These are phyloP conservation scores for Malassezia cuniculi DNA, from an alignment of 1,284 basidiomycete genomes.

Conservation along the genomic window DNA sequence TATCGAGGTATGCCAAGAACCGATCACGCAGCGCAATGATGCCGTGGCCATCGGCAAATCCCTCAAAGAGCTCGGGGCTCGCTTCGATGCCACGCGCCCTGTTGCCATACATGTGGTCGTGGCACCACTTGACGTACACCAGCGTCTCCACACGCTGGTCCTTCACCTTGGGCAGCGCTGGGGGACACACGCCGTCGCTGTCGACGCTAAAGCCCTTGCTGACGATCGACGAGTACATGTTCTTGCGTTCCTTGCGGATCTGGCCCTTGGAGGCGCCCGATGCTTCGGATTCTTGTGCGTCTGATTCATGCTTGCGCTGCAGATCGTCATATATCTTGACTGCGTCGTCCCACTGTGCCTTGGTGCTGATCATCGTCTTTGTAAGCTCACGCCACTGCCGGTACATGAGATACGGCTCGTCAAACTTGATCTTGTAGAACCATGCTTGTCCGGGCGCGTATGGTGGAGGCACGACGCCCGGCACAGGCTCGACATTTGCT, in stretches of 20 bases:
- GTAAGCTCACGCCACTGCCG: slow-evolving; percentile 94
- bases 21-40: slow-evolving; percentile 71
- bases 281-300: background rate
- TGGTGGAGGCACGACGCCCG: slow-evolving; percentile 23
- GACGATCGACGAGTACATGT: too few species aligned
- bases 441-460: slow-evolving; percentile 61
- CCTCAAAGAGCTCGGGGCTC: slow-evolving; percentile 55
- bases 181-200: slow-evolving; percentile 13
- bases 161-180: slow-evolving; percentile 20
- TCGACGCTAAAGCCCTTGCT: too few species aligned
- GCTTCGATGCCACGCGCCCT: slow-evolving; percentile 55
- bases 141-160: slow-evolving; percentile 31
- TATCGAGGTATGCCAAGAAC: slow-evolving; percentile 61
- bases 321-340: slow-evolving; percentile 1
- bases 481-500: slow-evolving; percentile 23
- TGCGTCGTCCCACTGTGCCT: slow-evolving; percentile 21
- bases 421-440: slow-evolving; percentile 99
- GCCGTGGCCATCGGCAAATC: slow-evolving; percentile 60
- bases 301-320: background rate
- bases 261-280: background rate
- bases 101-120: slow-evolving; percentile 32
- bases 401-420: slow-evolving; percentile 97
- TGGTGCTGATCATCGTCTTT: slow-evolving; percentile 48
- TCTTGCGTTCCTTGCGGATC: too few species aligned
- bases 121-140: slow-evolving; percentile 35